Evolutionary conservation across 1,139 yeast species (phyloP), one percentile per base, ranked within the genome.

Genomic region (Saccharomyces hybrid): DNA sequence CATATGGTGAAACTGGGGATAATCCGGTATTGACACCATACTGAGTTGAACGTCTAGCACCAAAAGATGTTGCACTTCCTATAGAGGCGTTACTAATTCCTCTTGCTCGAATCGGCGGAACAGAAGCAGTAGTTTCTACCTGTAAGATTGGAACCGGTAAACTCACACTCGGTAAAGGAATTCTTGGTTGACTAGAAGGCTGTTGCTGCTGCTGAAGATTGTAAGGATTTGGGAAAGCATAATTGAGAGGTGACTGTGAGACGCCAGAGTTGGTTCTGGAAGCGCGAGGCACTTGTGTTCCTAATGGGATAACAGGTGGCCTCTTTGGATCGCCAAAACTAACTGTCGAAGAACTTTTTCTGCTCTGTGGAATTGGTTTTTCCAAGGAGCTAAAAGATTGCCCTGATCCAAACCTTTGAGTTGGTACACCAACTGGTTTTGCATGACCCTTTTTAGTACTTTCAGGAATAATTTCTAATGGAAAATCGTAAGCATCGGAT

Each of bases 401-500:
- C 44, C 8, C 44, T 38, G 44, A 38, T 31, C 48, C 26, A 50
- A 55, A 46, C 14, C 38, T 52, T 16, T 60, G 56, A 27, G 62
- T 58, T 8, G 70, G 68, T 16, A 62, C 63, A 31, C 64, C 66
- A 16, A 70, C 71, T 2, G 75, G 70, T 56, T 67, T 72, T 3
- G 72, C 70, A 24, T 75, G 69, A 1, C 64, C 66, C 48, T 71
- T 75, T 42, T 74, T 75, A 1, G 78, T 74, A 48, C 60, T 59
- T 9, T 59, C 54, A 1, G 62, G 56, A 28, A 87, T 73, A 52
- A 88, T 70, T 53, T 78, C 83, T 44, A 78, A 73, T 1, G 96
- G 96, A 62, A 88, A 83, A 66, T 88, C 96, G 65, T 87, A 88
- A 0, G 89, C 88, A 71, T 84, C 88, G 16, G 84, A 79, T 63